phyloP scores from a whole-genome alignment of 805 yeast genomes.

The Candida loeiensis region DNA sequence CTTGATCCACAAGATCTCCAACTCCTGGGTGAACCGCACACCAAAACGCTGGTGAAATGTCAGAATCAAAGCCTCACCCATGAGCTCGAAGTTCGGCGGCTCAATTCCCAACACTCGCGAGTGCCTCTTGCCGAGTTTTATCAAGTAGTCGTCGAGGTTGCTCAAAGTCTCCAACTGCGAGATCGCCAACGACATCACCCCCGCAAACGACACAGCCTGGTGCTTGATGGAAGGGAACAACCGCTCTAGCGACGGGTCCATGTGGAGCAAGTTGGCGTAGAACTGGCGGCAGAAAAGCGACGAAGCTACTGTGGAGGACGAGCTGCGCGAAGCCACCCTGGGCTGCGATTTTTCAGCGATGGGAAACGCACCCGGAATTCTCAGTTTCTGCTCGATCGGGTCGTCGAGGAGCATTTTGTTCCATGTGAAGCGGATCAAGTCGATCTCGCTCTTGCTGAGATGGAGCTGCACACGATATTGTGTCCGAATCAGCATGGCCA shows the following conservation, averaged over 20 bases:
- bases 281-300: constrained; percentile 74
- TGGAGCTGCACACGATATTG: constrained; percentile 17
- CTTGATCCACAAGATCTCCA: constrained; percentile 70
- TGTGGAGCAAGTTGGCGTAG: constrained; percentile 61
- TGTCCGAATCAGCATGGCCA: constrained; percentile 13
- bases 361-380: constrained; percentile 40
- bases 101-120: constrained; percentile 72
- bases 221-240: constrained; percentile 72
- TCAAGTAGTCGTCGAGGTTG: constrained; percentile 55
- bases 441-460: constrained; percentile 38
- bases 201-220: constrained; percentile 79
- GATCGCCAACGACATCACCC: constrained; percentile 68
- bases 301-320: constrained; percentile 14
- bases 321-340: constrained; percentile 3
- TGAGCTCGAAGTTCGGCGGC: constrained; percentile 59
- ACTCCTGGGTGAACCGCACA: constrained; percentile 48
- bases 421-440: constrained; percentile 47
- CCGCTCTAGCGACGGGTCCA: constrained; percentile 58
- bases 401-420: constrained; percentile 36
- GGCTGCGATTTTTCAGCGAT: background rate
- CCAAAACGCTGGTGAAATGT: constrained; percentile 67
- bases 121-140: constrained; percentile 69
- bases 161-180: constrained; percentile 58
- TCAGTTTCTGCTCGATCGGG: constrained; percentile 18
- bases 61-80: constrained; percentile 69